These are phyloP conservation scores for Atkinsonella hypoxylon DNA, from an alignment of 2,329 filamentous ascomycete genomes.

Conservation along the genomic window DNA sequence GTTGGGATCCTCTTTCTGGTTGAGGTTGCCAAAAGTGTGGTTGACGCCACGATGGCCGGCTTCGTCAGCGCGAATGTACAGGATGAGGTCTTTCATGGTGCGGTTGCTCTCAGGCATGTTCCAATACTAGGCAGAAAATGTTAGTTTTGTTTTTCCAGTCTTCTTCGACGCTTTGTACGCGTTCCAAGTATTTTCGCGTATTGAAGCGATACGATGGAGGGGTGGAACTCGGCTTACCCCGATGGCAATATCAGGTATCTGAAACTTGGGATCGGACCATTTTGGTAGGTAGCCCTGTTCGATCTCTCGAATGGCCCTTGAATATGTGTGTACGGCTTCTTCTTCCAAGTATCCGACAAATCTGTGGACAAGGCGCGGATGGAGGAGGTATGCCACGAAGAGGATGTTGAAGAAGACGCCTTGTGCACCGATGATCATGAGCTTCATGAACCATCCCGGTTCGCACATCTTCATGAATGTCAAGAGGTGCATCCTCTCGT, in stretches of 20 bases:
- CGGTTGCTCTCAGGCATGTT: constrained; percentile 75
- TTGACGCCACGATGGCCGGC: constrained; percentile 90
- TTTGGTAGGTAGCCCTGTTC: constrained; percentile 72
- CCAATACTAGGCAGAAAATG: constrained; percentile 55
- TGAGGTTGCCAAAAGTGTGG: constrained; percentile 81
- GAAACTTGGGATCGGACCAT: constrained; percentile 59
- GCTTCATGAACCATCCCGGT: constrained; percentile 71
- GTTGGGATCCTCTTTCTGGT: constrained; percentile 80
- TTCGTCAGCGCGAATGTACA: constrained; percentile 86
- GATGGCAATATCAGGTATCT: constrained; percentile 79
- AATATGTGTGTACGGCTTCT: constrained; percentile 93
- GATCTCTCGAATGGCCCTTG: constrained; percentile 74
- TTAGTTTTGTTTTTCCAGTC: not conserved
- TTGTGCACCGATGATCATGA: constrained; percentile 84
- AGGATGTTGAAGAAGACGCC: constrained; percentile 95
- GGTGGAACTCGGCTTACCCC: constrained; percentile 24
- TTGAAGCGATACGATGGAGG: not conserved
- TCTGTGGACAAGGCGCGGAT: constrained; percentile 78
- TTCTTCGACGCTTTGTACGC: not conserved
- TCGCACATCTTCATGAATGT: constrained; percentile 83
- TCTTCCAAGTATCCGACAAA: constrained; percentile 97
- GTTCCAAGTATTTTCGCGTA: not conserved
- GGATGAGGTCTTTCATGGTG: constrained; percentile 74
- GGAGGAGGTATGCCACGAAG: constrained; percentile 79
- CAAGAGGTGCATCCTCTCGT: constrained; percentile 86